phyloP scores from a whole-genome alignment of 73 alveolate species.

The Uronychia setigera region DNA sequence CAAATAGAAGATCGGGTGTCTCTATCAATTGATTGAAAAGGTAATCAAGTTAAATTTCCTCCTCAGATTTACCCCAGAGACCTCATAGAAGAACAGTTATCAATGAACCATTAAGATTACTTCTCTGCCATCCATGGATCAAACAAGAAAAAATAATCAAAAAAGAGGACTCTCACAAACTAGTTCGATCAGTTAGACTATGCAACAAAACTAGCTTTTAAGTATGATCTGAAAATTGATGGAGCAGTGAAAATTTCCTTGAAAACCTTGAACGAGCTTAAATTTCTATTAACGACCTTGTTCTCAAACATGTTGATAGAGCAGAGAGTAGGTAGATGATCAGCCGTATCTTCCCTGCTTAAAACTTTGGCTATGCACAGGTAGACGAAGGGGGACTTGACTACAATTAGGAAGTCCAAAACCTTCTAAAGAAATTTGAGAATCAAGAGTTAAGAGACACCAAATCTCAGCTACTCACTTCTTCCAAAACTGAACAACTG shows the following conservation, averaged over 20 bases:
- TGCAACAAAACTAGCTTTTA: constrained; percentile 50
- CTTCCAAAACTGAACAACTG: too few relatives aligned
- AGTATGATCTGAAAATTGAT: background rate
- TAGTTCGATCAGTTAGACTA: constrained; percentile 37
- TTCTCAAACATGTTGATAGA: constrained; percentile 6
- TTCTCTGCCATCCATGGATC: background rate
- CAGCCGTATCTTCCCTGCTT: constrained; percentile 22
- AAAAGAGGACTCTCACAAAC: constrained; percentile 31
- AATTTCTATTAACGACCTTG: background rate
- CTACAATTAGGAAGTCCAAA: background rate
- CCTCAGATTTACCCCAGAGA: constrained; percentile 59
- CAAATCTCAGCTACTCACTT: too few relatives aligned
- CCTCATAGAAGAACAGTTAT: constrained; percentile 31
- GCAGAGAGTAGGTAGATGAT: constrained; percentile 22
- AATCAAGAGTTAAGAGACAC: background rate
- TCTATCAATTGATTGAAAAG: constrained; percentile 59
- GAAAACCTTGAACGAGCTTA: constrained; percentile 37
- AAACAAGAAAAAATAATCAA: constrained; percentile 19
- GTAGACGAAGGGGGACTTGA: background rate
- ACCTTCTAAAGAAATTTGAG: background rate
- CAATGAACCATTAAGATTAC: constrained; percentile 19
- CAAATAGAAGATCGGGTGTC: constrained; percentile 40
- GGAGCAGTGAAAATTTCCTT: constrained; percentile 36
- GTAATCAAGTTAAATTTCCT: background rate
- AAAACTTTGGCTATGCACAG: constrained; percentile 14